Percentiles rank a stretch among this genome's conserved stretches.
Conservation (phyloP, 106 monocot species). For the Platanthera zijinensis region DNA sequence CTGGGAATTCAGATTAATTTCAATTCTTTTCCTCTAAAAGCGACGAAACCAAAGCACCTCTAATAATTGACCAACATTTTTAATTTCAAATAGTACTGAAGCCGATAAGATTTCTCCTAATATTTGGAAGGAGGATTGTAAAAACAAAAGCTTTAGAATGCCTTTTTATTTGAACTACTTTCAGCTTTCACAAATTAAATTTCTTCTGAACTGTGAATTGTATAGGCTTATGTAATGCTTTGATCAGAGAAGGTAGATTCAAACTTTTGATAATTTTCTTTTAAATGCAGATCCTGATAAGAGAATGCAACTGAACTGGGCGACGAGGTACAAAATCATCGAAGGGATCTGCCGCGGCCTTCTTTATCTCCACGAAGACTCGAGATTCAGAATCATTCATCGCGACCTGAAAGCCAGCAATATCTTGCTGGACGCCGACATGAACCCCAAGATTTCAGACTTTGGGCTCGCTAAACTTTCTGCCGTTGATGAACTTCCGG, state of each 20-base stretch:
- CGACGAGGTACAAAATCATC: constrained; percentile 12
- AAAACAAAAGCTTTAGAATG: too few relatives aligned
- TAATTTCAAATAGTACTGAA: too few relatives aligned
- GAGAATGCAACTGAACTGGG: constrained; percentile 9
- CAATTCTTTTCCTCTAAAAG: too few relatives aligned
- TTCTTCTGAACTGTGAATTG: too few relatives aligned
- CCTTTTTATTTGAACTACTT: too few relatives aligned
- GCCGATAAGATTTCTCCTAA: too few relatives aligned
- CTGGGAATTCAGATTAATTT: too few relatives aligned
- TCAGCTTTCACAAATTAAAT: too few relatives aligned
- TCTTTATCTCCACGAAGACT: constrained; percentile 16
- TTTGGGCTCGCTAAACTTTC: constrained; percentile 6
- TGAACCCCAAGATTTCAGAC: constrained; percentile 17
- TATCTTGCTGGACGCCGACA: constrained; percentile 14
- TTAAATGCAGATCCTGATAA: background rate
- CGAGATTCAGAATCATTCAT: constrained; percentile 11
- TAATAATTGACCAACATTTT: too few relatives aligned
- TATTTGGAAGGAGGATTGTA: too few relatives aligned
- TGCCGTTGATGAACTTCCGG: background rate
- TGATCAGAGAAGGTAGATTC: background rate
- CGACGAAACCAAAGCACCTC: too few relatives aligned
- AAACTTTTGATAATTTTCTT: background rate
- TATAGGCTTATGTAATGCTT: background rate
- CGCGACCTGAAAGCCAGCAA: constrained; percentile 20
- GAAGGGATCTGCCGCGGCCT: constrained; percentile 13